Evolutionary conservation across 2,329 filamentous ascomycete species (phyloP), one percentile per base, ranked within the genome.

Genomic region (Fusarium sp.): DNA sequence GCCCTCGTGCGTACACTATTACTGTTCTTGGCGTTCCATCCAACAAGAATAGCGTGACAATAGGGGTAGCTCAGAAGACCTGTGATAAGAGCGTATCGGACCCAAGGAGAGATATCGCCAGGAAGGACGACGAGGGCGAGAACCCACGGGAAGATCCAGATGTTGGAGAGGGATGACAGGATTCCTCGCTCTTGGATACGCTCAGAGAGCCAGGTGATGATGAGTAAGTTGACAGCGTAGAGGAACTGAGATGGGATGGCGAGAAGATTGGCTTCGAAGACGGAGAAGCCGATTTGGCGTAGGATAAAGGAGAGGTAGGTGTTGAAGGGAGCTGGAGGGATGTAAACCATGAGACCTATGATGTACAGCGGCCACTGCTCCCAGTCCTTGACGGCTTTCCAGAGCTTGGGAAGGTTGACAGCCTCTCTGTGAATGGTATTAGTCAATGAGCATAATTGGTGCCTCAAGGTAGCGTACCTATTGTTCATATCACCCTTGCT

Each of bases 401-500:
- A 89, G 8, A 91, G 83, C 42, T 74, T 73, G 14, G 67, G 12
- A 1, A 76, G 75, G 7, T 73, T 75, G 41, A 78, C 77, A 77
- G 79, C 51, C 77, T 82, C 18, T 81, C 83, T 24, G 83, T 83
- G 12, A 87, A 14, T 4, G 5, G 15, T 82, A 2, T 84, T 41
- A 71, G 71, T 14, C 4, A 18, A 41, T 7, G 3, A 6, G 0
- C 1, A 15, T n/a, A 13, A 4, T 15, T 20, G 4, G 3, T 5
- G 7, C 2, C 14, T 13, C 1, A 6, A 1, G 8, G 7, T 1
- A 18, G 44, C 73, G 24, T 78, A 79, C 22, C 89, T 83, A 73
- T 90, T 91, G 78, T 90, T 87, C 87, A 91, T 90, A 68, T 89
- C 87, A 15, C 87, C 87, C 75, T 90, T 90, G 63, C 84, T 86